Conservation (phyloP, 345 rosid species). For the Microcos paniculata region DNA sequence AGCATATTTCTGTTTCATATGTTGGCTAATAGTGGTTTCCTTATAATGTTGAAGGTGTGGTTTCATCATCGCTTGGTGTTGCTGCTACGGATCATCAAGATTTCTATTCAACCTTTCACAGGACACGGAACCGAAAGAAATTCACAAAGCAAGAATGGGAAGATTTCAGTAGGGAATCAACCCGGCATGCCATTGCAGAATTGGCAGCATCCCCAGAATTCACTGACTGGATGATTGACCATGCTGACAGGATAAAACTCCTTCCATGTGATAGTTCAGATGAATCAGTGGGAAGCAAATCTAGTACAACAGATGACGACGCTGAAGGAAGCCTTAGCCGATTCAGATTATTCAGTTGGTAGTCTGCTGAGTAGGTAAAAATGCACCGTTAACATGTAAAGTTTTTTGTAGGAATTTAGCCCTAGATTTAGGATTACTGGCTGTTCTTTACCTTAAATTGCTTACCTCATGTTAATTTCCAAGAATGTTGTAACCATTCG, state of each 20-base stretch:
- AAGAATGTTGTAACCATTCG: not conserved
- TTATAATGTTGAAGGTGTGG: conserved; percentile 29
- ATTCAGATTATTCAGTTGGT: conserved; percentile 42
- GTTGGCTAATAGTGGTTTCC: not conserved
- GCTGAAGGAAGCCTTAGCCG: conserved; percentile 24
- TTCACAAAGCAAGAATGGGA: conserved; percentile 71
- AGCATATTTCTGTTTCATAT: not conserved
- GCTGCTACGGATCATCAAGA: conserved; percentile 26
- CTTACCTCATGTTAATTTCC: not conserved
- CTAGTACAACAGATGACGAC: conserved; percentile 56
- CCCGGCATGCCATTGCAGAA: conserved; percentile 59
- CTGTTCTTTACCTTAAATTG: not conserved
- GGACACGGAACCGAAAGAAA: conserved; percentile 49
- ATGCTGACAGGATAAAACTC: conserved; percentile 67
- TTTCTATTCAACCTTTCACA: conserved; percentile 77
- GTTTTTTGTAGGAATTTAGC: not conserved
- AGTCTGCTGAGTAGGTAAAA: conserved; percentile 3
- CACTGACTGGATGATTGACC: conserved; percentile 66
- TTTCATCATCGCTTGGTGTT: conserved; percentile 26
- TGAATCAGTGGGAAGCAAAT: conserved; percentile 54
- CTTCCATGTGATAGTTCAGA: conserved; percentile 54
- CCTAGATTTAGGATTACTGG: conserved; percentile 3
- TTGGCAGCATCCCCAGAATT: conserved; percentile 75
- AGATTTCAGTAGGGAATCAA: conserved; percentile 69
- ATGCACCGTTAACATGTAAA: not conserved